phyloP scores from a whole-genome alignment of 202 grass and related monocot species.

The Carex arenaria region DNA sequence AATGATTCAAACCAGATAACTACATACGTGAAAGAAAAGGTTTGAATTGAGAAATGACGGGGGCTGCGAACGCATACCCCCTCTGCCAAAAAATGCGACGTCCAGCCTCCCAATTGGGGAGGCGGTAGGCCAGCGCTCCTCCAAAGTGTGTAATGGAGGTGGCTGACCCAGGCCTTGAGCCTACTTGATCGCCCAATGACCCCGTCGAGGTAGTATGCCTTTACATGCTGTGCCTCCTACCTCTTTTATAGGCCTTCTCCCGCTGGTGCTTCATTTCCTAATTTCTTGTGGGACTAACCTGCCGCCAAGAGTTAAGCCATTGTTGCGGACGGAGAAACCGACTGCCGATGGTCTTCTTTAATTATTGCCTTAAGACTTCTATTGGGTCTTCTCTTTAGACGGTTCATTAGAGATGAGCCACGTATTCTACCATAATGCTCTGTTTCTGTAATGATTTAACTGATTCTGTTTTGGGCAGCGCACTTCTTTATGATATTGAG shows the following conservation, averaged over 20 bases:
- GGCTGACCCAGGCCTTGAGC: slow-evolving; percentile 34
- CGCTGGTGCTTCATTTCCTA: not conserved
- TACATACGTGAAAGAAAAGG: too few relatives aligned
- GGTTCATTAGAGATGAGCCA: too few relatives aligned
- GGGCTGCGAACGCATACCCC: slow-evolving; percentile 38
- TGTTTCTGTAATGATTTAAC: too few relatives aligned
- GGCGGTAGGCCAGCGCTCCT: slow-evolving; percentile 38
- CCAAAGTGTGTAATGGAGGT: slow-evolving; percentile 29
- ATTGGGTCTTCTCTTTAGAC: too few relatives aligned
- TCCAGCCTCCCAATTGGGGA: slow-evolving; percentile 32
- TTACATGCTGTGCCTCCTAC: rapidly evolving
- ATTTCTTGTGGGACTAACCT: not conserved
- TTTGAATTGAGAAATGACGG: not conserved
- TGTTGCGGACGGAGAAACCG: too few relatives aligned
- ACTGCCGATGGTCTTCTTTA: too few relatives aligned
- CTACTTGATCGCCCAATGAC: slow-evolving; percentile 37
- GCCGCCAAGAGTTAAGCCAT: too few relatives aligned
- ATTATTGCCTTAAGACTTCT: too few relatives aligned
- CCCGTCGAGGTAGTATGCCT: slow-evolving; percentile 56
- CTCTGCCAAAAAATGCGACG: slow-evolving; percentile 36
- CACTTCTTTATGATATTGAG: too few relatives aligned
- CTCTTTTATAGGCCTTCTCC: not conserved
- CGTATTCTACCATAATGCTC: too few relatives aligned
- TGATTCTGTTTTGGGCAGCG: too few relatives aligned
- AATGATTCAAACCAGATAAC: too few relatives aligned